These are phyloP conservation scores for Suillus occidentalis DNA, from an alignment of 768 basidiomycete genomes.

Conservation along the genomic window DNA sequence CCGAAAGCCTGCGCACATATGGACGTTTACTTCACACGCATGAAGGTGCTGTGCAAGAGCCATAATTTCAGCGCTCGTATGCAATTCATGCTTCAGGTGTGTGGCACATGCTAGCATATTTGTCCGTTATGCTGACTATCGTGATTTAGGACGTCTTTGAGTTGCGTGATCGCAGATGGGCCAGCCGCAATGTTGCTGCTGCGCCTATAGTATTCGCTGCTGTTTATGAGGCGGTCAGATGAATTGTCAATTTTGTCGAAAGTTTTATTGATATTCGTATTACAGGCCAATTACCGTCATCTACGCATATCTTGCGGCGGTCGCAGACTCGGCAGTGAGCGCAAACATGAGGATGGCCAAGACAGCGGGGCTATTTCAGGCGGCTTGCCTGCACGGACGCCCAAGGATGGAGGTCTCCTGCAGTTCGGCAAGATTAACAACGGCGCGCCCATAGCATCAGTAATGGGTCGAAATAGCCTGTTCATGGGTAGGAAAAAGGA, in stretches of 20 bases:
- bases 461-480: constrained; percentile 84
- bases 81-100: constrained; percentile 93
- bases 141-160: constrained; percentile 80
- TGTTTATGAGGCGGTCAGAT: constrained; percentile 62
- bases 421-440: constrained; percentile 87
- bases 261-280: not conserved
- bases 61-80: constrained; percentile 83
- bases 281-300: constrained; percentile 72
- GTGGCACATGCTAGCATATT: constrained; percentile 22
- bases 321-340: constrained; percentile 82
- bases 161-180: constrained; percentile 82
- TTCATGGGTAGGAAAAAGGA: constrained; percentile 76
- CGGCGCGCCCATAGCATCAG: constrained; percentile 52
- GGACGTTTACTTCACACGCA: constrained; percentile 90
- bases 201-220: constrained; percentile 89
- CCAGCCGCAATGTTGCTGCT: constrained; percentile 64
- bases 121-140: constrained; percentile 4
- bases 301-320: constrained; percentile 88
- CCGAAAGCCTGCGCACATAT: constrained; percentile 81
- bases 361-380: constrained; percentile 88
- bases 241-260: too few relatives aligned
- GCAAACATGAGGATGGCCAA: constrained; percentile 61
- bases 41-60: constrained; percentile 80
- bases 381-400: constrained; percentile 52
- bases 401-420: constrained; percentile 83